These are phyloP conservation scores for Glycyrrhiza uralensis DNA, from an alignment of 306 rosid genomes.

Conservation along the genomic window DNA sequence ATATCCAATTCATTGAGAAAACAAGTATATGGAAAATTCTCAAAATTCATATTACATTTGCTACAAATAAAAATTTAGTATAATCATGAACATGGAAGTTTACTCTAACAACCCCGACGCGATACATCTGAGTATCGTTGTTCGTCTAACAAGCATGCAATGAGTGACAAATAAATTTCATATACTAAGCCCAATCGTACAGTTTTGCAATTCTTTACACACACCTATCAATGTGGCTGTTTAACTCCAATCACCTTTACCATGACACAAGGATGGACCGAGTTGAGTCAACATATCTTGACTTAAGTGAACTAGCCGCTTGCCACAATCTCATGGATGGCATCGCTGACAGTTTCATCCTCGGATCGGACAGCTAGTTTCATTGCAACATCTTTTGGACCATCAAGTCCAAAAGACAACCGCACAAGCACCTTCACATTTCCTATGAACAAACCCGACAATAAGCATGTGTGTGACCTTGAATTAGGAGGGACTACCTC, in stretches of 20 bases:
- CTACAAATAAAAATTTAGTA: slow-evolving; percentile 33
- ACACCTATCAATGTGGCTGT: slow-evolving; percentile 35
- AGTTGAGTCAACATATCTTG: slow-evolving; percentile 17
- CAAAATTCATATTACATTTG: slow-evolving; percentile 54
- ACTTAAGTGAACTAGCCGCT: slow-evolving; percentile 61
- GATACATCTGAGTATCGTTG: not conserved
- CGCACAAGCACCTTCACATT: slow-evolving; percentile 81
- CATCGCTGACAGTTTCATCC: slow-evolving; percentile 67
- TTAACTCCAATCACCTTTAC: slow-evolving; percentile 33
- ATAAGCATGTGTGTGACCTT: slow-evolving; percentile 78
- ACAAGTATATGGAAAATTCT: slow-evolving; percentile 25
- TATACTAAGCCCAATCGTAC: slow-evolving; percentile 22
- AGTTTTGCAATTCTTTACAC: slow-evolving; percentile 43
- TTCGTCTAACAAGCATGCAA: slow-evolving; percentile 24
- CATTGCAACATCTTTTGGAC: slow-evolving; percentile 91
- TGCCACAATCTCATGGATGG: slow-evolving; percentile 89
- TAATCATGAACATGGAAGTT: slow-evolving; percentile 24
- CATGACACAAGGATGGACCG: slow-evolving; percentile 26
- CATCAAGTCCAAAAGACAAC: slow-evolving; percentile 82
- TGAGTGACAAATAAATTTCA: slow-evolving; percentile 28
- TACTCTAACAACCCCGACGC: slow-evolving; percentile 24
- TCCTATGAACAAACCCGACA: slow-evolving; percentile 83
- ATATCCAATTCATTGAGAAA: slow-evolving; percentile 26
- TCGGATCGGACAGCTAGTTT: slow-evolving; percentile 85
- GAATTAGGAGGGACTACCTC: slow-evolving; percentile 86